Evolutionary conservation across 2,329 filamentous ascomycete genomes (phyloP), one percentile per base, ranked within the genome.

Genomic region (Stagonosporopsis cucurbitacearum): DNA sequence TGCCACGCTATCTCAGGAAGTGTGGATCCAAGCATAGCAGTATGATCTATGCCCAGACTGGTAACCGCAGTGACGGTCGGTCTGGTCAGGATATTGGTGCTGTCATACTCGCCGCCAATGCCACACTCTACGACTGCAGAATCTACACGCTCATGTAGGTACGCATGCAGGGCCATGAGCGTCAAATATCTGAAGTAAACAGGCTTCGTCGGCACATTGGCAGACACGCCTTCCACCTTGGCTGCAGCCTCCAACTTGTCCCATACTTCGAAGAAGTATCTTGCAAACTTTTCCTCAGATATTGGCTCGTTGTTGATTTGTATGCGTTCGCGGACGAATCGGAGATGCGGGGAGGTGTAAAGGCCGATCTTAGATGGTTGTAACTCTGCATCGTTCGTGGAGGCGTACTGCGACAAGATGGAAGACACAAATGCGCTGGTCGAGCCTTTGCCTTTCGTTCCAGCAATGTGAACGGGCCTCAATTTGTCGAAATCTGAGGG

Each of bases 151-250:
- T 95, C 89, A 43, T 82, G 75, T 23, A 96, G 70, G 66, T 96
- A 99, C 1, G 88, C 84, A 68, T 96, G 92, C 67, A 96, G 86
- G 1, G 93, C 93, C 79, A 97, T 84, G 33, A 99, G 81, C 0
- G 94, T 97, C 70, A 99, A 75, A 71, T 91, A 97, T 25, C 94
- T 88, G 75, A 98, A 98, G 76, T 96, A 98, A 47, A 92, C 90
- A 0, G 95, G 95, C 73, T 96, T 96, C 1, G 85, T 85, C 0
- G 79, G 77, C 17, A 76, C 76, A n/a, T 77, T 74, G 1, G 87
- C 81, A 15, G 69, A 63, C 5, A 70, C 62, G 0, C 85, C 84
- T 13, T 81, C 81, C 0, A 80, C 76, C 13, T 80, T 80, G 1
- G 80, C 82, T 8, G 82, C 79, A 32, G 80, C 76, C 51, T 86